Evolutionary conservation across 1,139 yeast species (phyloP), one percentile per base, ranked within the genome.

Genomic region (Magnusiomyces ingens): DNA sequence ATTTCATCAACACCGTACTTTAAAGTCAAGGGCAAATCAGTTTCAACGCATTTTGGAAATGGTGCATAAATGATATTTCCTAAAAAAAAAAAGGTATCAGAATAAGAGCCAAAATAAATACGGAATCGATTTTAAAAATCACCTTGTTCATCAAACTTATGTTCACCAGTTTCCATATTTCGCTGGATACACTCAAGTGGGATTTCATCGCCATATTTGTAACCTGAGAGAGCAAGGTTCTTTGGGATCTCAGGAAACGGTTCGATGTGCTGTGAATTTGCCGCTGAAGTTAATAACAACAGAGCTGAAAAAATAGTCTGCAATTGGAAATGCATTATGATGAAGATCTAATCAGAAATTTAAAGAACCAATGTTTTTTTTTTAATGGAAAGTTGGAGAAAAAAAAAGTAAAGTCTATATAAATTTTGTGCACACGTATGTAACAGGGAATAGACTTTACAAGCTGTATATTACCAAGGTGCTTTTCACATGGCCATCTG

Each of bases 81-180:
- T 50, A 15, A 29, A 18, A 41, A 41, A 41, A 41, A 41, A 15
- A 41, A 41, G n/a, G 5, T 41, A 45, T 29, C 17, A 35, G 17
- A 13, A 11, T 17, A 10, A 26, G 15, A 45, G n/a, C n/a, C n/a
- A n/a, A n/a, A 17, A 12, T 15, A 45, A 44, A 11, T 12, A 42
- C 10, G 6, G 36, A 21, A 21, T 12, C 11, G 4, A 18, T 35
- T n/a, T n/a, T 6, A 4, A n/a, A 11, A 41, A 49, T 26, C 51
- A 37, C 77, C 77, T 48, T 79, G 72, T 5, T 73, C 75, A 62
- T 84, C 89, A 59, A 83, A 81, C 59, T 78, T 76, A 69, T 85
- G 93, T 65, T 85, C 93, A 53, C 94, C 94, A 58, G 75, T 80
- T 60, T 84, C 88, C 55, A 85, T 85, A 58, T 83, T 79, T 62